phyloP scores from a whole-genome alignment of 1,139 yeast species.

The Pichia sp. region DNA sequence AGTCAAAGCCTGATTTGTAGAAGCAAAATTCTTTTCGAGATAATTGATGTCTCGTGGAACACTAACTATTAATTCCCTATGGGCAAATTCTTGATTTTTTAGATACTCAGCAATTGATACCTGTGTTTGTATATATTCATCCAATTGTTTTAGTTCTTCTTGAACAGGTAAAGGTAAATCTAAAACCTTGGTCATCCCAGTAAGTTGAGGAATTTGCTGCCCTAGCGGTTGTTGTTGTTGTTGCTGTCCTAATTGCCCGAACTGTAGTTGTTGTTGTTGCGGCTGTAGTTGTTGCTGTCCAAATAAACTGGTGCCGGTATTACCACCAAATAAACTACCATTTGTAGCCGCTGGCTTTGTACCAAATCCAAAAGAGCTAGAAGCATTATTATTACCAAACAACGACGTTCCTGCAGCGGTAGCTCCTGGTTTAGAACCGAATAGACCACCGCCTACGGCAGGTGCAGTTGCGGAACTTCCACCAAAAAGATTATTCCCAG shows the following conservation, averaged over 20 bases:
- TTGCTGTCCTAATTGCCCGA: conserved; percentile 11
- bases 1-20: conserved; percentile 65
- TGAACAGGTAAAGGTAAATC: conserved; percentile 76
- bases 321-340: conserved; percentile 19
- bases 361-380: conserved; percentile 28
- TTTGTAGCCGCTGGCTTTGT: conserved; percentile 13
- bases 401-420: conserved; percentile 28
- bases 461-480: background rate
- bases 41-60: conserved; percentile 83
- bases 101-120: conserved; percentile 76
- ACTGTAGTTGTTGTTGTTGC: conserved; percentile 23
- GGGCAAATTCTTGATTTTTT: conserved; percentile 56
- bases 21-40: conserved; percentile 53
- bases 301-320: conserved; percentile 25
- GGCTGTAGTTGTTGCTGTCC: conserved; percentile 31
- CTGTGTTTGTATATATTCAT: conserved; percentile 78
- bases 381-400: conserved; percentile 29
- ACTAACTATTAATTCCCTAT: conserved; percentile 64
- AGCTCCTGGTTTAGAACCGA: conserved; percentile 29
- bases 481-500: conserved; percentile 32
- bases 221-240: conserved; percentile 28
- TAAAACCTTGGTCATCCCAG: conserved; percentile 81
- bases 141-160: conserved; percentile 74
- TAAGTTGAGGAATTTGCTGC: conserved; percentile 41
- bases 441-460: conserved; percentile 32